Conservation (phyloP, 768 basidiomycete species). For the Lactarius vividus region DNA sequence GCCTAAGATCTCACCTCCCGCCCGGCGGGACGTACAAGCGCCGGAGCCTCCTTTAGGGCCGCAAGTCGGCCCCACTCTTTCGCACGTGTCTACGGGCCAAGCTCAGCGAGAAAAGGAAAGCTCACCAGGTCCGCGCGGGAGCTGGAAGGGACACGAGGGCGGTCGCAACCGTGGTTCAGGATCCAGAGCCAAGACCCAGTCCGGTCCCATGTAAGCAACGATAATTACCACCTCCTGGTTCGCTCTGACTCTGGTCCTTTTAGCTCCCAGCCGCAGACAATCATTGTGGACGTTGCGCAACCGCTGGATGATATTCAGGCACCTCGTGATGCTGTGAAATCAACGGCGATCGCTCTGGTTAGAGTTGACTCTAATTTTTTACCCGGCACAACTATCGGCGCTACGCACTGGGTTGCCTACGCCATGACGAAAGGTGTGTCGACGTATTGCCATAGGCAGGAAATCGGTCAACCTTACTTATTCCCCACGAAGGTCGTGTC, state of each 20-base stretch:
- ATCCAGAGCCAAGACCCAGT: constrained; percentile 46
- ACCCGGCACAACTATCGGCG: constrained; percentile 84
- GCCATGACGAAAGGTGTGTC: constrained; percentile 78
- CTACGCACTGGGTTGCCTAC: constrained; percentile 90
- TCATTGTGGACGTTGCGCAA: constrained; percentile 74
- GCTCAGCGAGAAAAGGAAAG: constrained; percentile 60
- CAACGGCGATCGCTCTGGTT: constrained; percentile 87
- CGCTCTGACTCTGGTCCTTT: background rate
- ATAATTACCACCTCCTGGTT: background rate
- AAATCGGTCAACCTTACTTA: background rate
- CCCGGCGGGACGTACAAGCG: constrained; percentile 45
- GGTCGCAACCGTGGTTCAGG: constrained; percentile 40
- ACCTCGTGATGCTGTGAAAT: constrained; percentile 71
- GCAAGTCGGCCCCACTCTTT: constrained; percentile 27
- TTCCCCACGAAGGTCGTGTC: constrained; percentile 56
- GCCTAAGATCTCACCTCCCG: constrained; percentile 55
- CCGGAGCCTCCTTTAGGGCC: constrained; percentile 50
- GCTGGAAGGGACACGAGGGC: constrained; percentile 37
- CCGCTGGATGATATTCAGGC: constrained; percentile 73
- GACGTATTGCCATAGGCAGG: background rate
- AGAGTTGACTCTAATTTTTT: constrained; percentile 82
- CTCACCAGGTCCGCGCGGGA: constrained; percentile 60
- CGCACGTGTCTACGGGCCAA: constrained; percentile 39
- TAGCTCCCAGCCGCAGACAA: constrained; percentile 63
- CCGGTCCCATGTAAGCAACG: constrained; percentile 54